phyloP scores from a whole-genome alignment of 2,329 filamentous ascomycete species.

The Stromatinia cepivora region DNA sequence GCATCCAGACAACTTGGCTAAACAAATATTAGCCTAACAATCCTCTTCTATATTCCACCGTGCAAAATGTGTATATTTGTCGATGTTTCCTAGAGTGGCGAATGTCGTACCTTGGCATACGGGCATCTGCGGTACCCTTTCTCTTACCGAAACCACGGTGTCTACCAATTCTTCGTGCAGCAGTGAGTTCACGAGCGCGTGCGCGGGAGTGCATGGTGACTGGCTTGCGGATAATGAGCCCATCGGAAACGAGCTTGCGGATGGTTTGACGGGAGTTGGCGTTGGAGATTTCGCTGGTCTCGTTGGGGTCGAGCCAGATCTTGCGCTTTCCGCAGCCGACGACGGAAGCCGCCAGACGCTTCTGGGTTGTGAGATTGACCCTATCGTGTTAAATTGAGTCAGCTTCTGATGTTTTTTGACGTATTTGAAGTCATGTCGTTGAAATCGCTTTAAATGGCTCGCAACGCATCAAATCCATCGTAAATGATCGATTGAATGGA shows the following conservation, averaged over 20 bases:
- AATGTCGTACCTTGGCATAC: constrained; percentile 86
- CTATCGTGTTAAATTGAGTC: constrained; percentile 52
- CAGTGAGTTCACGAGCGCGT: constrained; percentile 92
- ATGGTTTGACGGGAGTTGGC: constrained; percentile 99
- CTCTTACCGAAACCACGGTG: constrained; percentile 99
- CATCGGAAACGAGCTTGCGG: constrained; percentile 99
- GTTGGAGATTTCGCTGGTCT: constrained; percentile 99
- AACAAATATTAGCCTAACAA: constrained; percentile 41
- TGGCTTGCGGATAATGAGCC: constrained; percentile 99
- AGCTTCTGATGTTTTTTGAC: constrained; percentile 28
- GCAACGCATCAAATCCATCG: background rate
- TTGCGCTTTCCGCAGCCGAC: constrained; percentile 99
- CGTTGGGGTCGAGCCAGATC: constrained; percentile 99
- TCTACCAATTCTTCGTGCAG: constrained; percentile 90
- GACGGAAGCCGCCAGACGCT: constrained; percentile 98
- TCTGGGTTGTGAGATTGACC: constrained; percentile 99
- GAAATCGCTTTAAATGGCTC: constrained; percentile 1
- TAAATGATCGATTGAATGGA: constrained; percentile 21
- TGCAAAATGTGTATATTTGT: constrained; percentile 29
- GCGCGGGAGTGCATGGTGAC: constrained; percentile 99
- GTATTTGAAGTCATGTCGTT: constrained; percentile 23
- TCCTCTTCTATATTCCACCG: constrained; percentile 30
- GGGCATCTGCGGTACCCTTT: constrained; percentile 99
- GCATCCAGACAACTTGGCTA: constrained; percentile 99
- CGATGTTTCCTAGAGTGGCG: constrained; percentile 10